phyloP scores from a whole-genome alignment of 257 asterid genomes.

The Solanum sitiens region DNA sequence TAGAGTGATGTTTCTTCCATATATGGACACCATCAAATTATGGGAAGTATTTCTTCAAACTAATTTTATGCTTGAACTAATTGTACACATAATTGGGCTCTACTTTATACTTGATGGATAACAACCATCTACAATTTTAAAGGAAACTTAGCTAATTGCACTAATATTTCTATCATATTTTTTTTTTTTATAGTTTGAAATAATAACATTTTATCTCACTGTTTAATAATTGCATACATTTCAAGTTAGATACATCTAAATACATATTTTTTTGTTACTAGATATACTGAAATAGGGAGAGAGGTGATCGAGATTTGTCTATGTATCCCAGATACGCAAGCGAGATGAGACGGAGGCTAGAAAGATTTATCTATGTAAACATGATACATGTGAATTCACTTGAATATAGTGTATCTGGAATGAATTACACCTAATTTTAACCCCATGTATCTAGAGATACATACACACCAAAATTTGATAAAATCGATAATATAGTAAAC shows the following conservation, averaged over 20 bases:
- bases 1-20: not conserved
- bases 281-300: not conserved
- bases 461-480: too few species aligned
- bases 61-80: not conserved
- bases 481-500: too few species aligned
- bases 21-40: not conserved
- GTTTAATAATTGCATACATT: too few species aligned
- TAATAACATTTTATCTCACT: too few species aligned
- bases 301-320: not conserved
- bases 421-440: not conserved
- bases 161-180: not conserved
- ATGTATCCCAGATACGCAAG: not conserved
- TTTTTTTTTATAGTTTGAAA: too few species aligned
- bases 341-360: not conserved
- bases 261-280: not conserved
- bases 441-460: not conserved
- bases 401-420: fast-evolving
- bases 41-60: not conserved
- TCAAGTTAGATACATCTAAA: not conserved
- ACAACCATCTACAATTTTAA: not conserved
- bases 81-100: not conserved
- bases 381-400: too few species aligned
- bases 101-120: not conserved
- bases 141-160: not conserved
- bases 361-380: too few species aligned